Evolutionary conservation across 306 rosid genomes (phyloP), one percentile per base, ranked within the genome.

Genomic region (Rosa multiflora): DNA sequence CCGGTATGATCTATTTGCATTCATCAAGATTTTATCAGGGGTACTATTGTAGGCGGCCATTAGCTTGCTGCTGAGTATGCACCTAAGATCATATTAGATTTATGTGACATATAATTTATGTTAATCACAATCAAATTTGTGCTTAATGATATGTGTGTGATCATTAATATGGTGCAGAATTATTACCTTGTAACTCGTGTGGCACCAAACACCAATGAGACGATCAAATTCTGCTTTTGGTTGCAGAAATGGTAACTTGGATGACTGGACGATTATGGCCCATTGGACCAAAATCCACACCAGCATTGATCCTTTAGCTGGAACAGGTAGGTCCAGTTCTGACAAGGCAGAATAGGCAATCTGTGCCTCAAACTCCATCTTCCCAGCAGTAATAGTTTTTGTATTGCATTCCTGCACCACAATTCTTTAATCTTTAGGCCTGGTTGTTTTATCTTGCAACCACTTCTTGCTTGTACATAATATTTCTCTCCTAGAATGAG

Each of bases 291-390:
- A 32, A 86, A 89, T 8, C 89, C 88, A 43, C 91, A 6, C 83
- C 91, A 0, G 89, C 91, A 73, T 88, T 89, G 13, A 77, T 91
- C 35, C 35, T 32, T 32, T 3, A 32, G 35, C 35, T 1, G 35
- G 35, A 32, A 1, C 35, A 32, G 35, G 35, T 32, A 32, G 35
- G 35, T 32, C 35, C 35, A 32, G 35, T 32, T 32, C 35, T 32
- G 35, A 32, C 35, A 32, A 1, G 35, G 35, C 35, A 32, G 35
- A 32, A 32, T 32, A 32, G 83, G 56, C 91, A 89, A 71, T 89
- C 88, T 63, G 89, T 88, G 49, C 91, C 90, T 0, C 90, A 87
- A 21, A 91, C 91, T 43, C 96, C 91, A 88, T 91, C 93, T 85
- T 91, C 84, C 96, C 96, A 91, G 44, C 91, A 91, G 78, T 89